phyloP scores from a whole-genome alignment of 1,284 basidiomycete species.

The Trametes versicolor region DNA sequence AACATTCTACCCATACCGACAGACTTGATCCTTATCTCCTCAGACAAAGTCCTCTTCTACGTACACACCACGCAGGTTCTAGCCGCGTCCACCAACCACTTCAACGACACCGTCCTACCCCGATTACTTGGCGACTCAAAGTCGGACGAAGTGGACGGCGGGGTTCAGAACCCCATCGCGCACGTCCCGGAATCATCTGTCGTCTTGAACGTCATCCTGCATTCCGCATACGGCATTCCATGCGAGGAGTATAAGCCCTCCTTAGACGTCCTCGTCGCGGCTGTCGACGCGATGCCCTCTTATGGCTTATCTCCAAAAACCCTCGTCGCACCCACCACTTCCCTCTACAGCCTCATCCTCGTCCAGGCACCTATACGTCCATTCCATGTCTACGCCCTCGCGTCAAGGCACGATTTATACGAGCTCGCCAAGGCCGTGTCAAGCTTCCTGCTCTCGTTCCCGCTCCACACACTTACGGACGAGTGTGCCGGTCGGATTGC shows the following conservation, averaged over 20 bases:
- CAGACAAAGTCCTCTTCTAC: slow-evolving; percentile 52
- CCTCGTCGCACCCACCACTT: slow-evolving; percentile 40
- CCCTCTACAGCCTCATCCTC: slow-evolving; percentile 36
- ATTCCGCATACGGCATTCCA: slow-evolving; percentile 66
- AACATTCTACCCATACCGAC: slow-evolving; percentile 32
- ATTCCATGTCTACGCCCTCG: slow-evolving; percentile 43
- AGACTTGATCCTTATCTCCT: slow-evolving; percentile 26
- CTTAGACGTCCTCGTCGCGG: slow-evolving; percentile 55
- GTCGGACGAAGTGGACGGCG: slow-evolving; percentile 24
- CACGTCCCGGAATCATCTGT: slow-evolving; percentile 59
- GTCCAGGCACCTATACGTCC: slow-evolving; percentile 40
- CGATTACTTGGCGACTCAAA: slow-evolving; percentile 12
- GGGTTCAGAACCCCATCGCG: slow-evolving; percentile 43
- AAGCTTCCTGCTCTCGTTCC: slow-evolving; percentile 39
- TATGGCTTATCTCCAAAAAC: slow-evolving; percentile 56
- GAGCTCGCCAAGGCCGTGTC: slow-evolving; percentile 41
- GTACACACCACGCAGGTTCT: slow-evolving; percentile 63
- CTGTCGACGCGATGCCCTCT: slow-evolving; percentile 55
- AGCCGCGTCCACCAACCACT: slow-evolving; percentile 61
- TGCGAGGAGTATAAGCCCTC: slow-evolving; percentile 69
- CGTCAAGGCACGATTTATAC: slow-evolving; percentile 39
- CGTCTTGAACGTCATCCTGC: slow-evolving; percentile 69
- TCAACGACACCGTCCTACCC: slow-evolving; percentile 54
- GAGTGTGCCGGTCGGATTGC: slow-evolving; percentile 39
- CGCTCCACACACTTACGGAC: slow-evolving; percentile 38